Percentiles rank a stretch among this genome's conserved stretches.
phyloP scores from a whole-genome alignment of 2,329 filamentous ascomycete genomes.

The Stenocarpella maydis region DNA sequence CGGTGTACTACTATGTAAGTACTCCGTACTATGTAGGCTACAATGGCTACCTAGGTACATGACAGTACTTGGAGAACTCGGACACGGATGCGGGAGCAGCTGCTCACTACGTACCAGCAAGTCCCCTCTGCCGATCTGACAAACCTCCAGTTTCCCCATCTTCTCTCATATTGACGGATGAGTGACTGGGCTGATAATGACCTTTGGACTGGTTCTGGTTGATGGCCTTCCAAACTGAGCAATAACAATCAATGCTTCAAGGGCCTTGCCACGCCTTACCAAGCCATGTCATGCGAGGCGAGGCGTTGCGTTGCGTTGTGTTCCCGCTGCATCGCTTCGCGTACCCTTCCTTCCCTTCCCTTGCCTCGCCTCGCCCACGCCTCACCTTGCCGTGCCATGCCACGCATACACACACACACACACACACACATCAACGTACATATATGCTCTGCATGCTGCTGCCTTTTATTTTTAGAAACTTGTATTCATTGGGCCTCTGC shows the following conservation, averaged over 20 bases:
- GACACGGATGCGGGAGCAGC: neutral
- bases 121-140: constrained; percentile 15
- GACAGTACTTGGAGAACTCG: neutral
- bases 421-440: neutral
- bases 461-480: constrained; percentile 20
- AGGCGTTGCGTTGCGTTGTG: neutral
- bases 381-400: neutral
- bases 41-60: neutral
- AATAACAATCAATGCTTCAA: neutral
- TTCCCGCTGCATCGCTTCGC: neutral
- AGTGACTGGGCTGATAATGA: constrained; percentile 13
- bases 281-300: constrained; percentile 1
- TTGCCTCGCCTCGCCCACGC: neutral
- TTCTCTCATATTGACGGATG: neutral
- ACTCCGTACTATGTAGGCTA: too few species aligned
- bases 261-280: neutral
- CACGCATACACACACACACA: constrained; percentile 12
- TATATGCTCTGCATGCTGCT: neutral
- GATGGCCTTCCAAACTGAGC: neutral
- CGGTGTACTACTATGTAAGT: too few species aligned
- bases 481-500: neutral
- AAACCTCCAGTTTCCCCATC: neutral
- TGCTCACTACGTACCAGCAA: neutral
- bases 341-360: neutral
- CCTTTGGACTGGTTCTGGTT: constrained; percentile 3